These are phyloP conservation scores for Kluyveromyces marxianus DNA, from an alignment of 1,139 yeast species.

Conservation along the genomic window DNA sequence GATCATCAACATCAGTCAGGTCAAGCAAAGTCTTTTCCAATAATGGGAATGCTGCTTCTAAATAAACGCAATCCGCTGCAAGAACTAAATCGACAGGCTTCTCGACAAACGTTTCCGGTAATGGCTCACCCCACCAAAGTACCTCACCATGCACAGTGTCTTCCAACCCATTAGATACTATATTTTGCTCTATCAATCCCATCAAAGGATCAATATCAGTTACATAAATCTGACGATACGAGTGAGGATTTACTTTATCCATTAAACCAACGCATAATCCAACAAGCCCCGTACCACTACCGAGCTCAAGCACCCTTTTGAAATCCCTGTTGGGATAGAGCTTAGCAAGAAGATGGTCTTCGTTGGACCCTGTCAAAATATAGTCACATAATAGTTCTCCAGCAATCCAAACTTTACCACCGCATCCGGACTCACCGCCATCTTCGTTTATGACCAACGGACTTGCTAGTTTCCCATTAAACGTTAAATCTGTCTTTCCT, in stretches of 20 bases:
- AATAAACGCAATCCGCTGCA: conserved; percentile 53
- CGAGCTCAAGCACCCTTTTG: conserved; percentile 40
- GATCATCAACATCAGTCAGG: conserved; percentile 29
- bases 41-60: conserved; percentile 45
- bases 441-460: conserved; percentile 42
- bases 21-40: conserved; percentile 42
- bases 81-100: conserved; percentile 38
- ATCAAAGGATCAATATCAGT: conserved; percentile 39
- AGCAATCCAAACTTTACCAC: conserved; percentile 55
- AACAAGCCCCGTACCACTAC: conserved; percentile 51
- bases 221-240: conserved; percentile 34
- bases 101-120: conserved; percentile 28
- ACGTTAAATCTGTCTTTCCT: conserved; percentile 36
- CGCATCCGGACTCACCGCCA: conserved; percentile 52
- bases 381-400: conserved; percentile 46
- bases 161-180: conserved; percentile 34
- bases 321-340: conserved; percentile 9
- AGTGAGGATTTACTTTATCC: conserved; percentile 9
- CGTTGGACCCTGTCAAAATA: conserved; percentile 23
- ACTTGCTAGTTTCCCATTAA: conserved; percentile 34
- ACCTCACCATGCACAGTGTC: conserved; percentile 35
- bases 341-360: conserved; percentile 8
- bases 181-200: conserved; percentile 40
- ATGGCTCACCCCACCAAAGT: conserved; percentile 43
- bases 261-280: conserved; percentile 33